Evolutionary conservation across 2,329 filamentous ascomycete species (phyloP), one percentile per base, ranked within the genome.

Genomic region (Colletotrichum chlorophyti): DNA sequence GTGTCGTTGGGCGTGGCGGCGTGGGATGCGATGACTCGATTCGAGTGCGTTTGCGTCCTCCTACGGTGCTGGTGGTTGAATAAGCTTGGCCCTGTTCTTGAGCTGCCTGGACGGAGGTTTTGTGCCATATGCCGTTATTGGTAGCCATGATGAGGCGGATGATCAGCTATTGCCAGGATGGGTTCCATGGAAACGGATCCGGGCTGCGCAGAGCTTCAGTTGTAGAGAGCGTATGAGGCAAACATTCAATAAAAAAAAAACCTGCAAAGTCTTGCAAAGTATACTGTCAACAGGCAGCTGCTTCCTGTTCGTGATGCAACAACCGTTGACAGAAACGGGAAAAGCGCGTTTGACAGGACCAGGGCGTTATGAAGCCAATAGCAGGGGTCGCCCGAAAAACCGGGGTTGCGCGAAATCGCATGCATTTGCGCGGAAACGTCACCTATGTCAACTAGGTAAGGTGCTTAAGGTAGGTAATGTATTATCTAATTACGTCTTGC

Each of bases 71-170:
- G 29, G 72, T 69, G 40, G 75, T 65, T 63, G 75, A 74, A 47
- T 73, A 72, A 12, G 71, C 72, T 45, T 75, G 73, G 38, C 72
- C 64, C 24, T 69, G 69, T 41, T 72, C 70, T 34, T 74, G 69
- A 17, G 79, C 79, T 43, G 79, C 76, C 51, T 82, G 75, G 27
- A 84, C 71, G 53, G 80, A 83, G 62, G 80, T 83, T 55, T 78
- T 79, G 69, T 85, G 80, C 42, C 77, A 66, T 40, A 77, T 63
- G 47, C 78, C 73, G 58, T 69, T 71, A 69, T 75, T 76, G 64
- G 69, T 70, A 64, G 73, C 69, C 75, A 78, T 78, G 43, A 35
- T 66, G 63, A 58, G 45, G 51, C 51, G 41, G 32, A 34, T 10
- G 14, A 23, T 32, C 24, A 14, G 15, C 14, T 14, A 32, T 9